Base-by-base conservation (phyloP, 345 rosid genomes). In the Bruguiera sexangula region DNA sequence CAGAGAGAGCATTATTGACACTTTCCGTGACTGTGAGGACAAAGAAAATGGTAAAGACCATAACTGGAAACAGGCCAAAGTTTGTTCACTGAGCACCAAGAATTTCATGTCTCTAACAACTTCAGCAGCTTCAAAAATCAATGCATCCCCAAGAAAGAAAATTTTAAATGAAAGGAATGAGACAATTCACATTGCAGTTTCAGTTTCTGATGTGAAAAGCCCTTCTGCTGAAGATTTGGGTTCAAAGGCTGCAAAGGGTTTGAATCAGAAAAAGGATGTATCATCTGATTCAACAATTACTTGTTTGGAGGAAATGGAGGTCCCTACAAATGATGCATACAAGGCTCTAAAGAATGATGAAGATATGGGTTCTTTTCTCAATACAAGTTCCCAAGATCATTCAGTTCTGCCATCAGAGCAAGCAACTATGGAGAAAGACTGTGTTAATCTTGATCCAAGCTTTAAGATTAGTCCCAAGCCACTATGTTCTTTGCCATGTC, bases 71-170 rank as follows among this genome's bases (percentile, higher is more conserved):
- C 68, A 77, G 48, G 77, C 55, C 7, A 82, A 81, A 60, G 70
- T 83, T 52, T 59, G 70, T 62, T 79, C 82, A 58, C 84, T 78
- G 69, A 75, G 83, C 57, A 62, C 83, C 26, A 93, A 86, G 86
- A 78, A 87, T 79, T 93, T 93, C 79, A 93, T 87, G 98, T 86
- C 92, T 60, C 96, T 96, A 18, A 90, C 98, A 32, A 86, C 90
- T 26, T 88, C 96, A 64, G 96, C 98, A 0, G 93, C 82, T 69
- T 93, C 96, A 10, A 90, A 93, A 74, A 69, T 88, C 73, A 79
- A 74, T 66, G 53, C 91, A 51, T 88, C 95, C 1, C 93, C 96
- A 19, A 87, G 87, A 80, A 93, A 88, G 86, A 87, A 78, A 73
- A 74, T 93, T 11, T 85, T 93, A 78, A 69, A 79, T 1, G 96